Evolutionary conservation across 139 green algal genomes (phyloP).

Genomic region (Pseudopediastrum boryanum): DNA sequence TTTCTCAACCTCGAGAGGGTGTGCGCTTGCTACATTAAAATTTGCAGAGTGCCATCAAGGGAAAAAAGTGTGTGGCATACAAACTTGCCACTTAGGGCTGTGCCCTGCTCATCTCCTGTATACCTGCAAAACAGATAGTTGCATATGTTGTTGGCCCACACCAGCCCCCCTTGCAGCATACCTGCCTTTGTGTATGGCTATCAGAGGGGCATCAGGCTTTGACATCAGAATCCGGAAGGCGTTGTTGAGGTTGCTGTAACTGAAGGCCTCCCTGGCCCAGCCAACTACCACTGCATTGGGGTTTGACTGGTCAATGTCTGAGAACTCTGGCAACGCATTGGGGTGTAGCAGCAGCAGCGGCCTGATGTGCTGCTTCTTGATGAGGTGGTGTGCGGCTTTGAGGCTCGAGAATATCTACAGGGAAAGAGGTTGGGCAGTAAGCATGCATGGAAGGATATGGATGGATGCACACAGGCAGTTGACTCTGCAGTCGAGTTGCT

Average conservation of each 20-base stretch:
- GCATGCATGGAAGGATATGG: background rate
- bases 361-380: constrained; percentile 16
- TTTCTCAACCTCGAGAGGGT: too few relatives aligned
- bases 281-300: constrained; percentile 41
- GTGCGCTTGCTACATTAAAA: too few relatives aligned
- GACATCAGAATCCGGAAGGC: constrained; percentile 43
- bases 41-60: too few relatives aligned
- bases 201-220: constrained; percentile 33
- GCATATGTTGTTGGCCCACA: background rate
- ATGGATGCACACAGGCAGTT: background rate
- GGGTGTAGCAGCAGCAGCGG: constrained; percentile 51
- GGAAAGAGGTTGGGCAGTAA: background rate
- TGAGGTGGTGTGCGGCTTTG: background rate
- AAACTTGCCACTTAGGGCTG: background rate
- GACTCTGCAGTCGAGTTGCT: background rate
- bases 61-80: too few relatives aligned
- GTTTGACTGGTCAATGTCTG: constrained; percentile 10
- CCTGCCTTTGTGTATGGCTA: constrained; percentile 47
- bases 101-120: background rate
- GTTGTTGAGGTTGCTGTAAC: constrained; percentile 37
- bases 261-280: constrained; percentile 41
- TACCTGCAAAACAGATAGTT: background rate
- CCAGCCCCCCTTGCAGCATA: background rate
- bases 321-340: constrained; percentile 45
- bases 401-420: constrained; percentile 30